phyloP scores from a whole-genome alignment of 345 rosid genomes.

The Lumnitzera racemosa region DNA sequence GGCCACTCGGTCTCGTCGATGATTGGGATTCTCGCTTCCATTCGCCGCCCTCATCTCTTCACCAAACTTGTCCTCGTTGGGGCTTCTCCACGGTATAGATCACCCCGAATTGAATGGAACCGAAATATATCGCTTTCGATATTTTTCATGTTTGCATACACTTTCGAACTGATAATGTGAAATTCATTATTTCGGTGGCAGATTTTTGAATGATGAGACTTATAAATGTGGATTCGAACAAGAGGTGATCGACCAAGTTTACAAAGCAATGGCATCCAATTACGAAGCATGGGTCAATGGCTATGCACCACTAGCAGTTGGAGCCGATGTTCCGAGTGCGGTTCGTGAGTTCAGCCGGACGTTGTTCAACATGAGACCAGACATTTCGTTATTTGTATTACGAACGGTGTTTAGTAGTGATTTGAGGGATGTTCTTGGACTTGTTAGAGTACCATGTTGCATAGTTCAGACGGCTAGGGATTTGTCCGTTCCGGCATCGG shows the following conservation, averaged over 20 bases:
- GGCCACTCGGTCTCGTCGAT: slow-evolving; percentile 93
- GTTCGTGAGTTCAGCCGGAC: slow-evolving; percentile 83
- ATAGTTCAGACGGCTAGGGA: slow-evolving; percentile 66
- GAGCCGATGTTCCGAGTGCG: slow-evolving; percentile 76
- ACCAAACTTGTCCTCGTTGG: slow-evolving; percentile 66
- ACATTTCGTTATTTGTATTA: slow-evolving; percentile 56
- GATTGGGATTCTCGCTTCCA: slow-evolving; percentile 80
- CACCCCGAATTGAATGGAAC: no score
- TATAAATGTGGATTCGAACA: slow-evolving; percentile 75
- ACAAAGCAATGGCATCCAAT: slow-evolving; percentile 69
- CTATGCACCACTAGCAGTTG: slow-evolving; percentile 64
- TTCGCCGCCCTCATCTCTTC: slow-evolving; percentile 76
- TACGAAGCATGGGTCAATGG: slow-evolving; percentile 82
- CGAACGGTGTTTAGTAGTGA: slow-evolving; percentile 65
- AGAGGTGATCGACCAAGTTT: slow-evolving; percentile 53
- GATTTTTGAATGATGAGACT: slow-evolving; percentile 53
- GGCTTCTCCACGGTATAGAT: slow-evolving; percentile 61
- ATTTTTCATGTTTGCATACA: no score
- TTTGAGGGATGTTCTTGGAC: slow-evolving; percentile 57
- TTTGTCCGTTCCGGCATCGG: slow-evolving; percentile 56
- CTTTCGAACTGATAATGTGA: background rate
- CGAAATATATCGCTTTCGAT: no score
- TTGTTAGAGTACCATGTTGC: slow-evolving; percentile 55
- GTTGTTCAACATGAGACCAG: slow-evolving; percentile 85
- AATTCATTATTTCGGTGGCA: background rate